phyloP scores from a whole-genome alignment of 2,329 filamentous ascomycete genomes.

The Pseudogymnoascus sp. region DNA sequence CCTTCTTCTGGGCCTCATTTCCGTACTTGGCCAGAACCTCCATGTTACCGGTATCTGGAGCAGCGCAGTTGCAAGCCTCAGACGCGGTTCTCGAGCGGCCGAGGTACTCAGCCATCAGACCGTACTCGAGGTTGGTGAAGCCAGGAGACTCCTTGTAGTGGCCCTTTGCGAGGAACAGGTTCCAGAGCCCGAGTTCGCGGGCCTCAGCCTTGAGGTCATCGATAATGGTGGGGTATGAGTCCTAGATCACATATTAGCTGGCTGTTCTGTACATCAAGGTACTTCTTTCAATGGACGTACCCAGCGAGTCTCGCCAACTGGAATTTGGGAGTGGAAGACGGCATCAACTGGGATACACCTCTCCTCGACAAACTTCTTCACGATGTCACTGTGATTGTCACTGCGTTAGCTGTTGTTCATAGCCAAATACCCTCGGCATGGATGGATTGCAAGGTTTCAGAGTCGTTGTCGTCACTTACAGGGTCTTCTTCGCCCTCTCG shows the following conservation, averaged over 20 bases:
- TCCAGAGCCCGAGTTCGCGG: conserved; percentile 81
- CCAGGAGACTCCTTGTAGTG: conserved; percentile 95
- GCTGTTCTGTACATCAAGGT: background rate
- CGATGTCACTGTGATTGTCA: conserved; percentile 47
- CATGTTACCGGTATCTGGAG: conserved; percentile 93
- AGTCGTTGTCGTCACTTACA: conserved; percentile 32
- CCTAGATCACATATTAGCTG: conserved; percentile 21
- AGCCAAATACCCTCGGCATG: background rate
- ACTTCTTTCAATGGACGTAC: conserved; percentile 5
- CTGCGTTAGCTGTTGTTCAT: conserved; percentile 4
- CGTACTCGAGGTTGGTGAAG: conserved; percentile 93
- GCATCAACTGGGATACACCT: conserved; percentile 84
- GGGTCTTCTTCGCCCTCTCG: conserved; percentile 72
- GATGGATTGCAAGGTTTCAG: background rate
- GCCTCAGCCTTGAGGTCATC: conserved; percentile 87
- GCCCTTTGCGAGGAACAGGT: conserved; percentile 92
- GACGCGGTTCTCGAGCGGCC: conserved; percentile 78
- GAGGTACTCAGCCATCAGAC: conserved; percentile 92
- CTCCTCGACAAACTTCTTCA: conserved; percentile 95
- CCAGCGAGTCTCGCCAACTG: conserved; percentile 70
- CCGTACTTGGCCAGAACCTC: conserved; percentile 90
- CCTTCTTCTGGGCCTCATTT: conserved; percentile 72
- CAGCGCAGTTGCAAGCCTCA: conserved; percentile 83
- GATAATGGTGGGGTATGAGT: conserved; percentile 68
- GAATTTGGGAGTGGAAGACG: conserved; percentile 72